These are phyloP conservation scores for Erodium maritimum DNA, from an alignment of 345 rosid genomes.

Conservation along the genomic window DNA sequence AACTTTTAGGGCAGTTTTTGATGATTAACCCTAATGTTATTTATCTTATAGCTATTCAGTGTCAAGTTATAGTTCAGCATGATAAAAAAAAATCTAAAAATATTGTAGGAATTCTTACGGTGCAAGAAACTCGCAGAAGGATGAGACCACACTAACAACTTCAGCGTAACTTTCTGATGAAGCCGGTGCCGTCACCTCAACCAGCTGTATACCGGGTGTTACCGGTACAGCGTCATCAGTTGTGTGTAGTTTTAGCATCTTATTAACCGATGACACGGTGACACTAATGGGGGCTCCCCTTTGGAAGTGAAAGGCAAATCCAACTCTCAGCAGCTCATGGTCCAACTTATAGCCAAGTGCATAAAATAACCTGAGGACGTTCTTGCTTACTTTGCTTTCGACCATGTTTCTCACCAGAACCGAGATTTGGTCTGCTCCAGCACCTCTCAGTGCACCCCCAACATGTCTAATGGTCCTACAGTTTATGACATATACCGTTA, in stretches of 20 bases:
- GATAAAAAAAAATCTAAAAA: too few species aligned
- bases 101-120: conserved; percentile 48
- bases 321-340: conserved; percentile 81
- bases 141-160: conserved; percentile 62
- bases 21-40: too few species aligned
- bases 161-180: conserved; percentile 73
- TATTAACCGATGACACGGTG: conserved; percentile 71
- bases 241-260: conserved; percentile 74
- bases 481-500: neutral
- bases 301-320: conserved; percentile 75
- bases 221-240: conserved; percentile 85
- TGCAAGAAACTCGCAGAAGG: conserved; percentile 92
- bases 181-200: conserved; percentile 92
- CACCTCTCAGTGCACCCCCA: conserved; percentile 85
- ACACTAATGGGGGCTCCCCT: conserved; percentile 64
- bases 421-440: conserved; percentile 86
- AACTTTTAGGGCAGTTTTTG: too few species aligned
- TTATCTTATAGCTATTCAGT: too few species aligned
- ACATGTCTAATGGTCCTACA: conserved; percentile 82
- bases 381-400: conserved; percentile 97
- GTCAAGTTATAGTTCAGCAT: too few species aligned
- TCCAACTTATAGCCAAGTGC: conserved; percentile 88
- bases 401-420: conserved; percentile 73
- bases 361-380: conserved; percentile 57
- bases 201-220: conserved; percentile 93